Evolutionary conservation across 208 protist genomes (phyloP).

Genomic region (Leishmania major): DNA sequence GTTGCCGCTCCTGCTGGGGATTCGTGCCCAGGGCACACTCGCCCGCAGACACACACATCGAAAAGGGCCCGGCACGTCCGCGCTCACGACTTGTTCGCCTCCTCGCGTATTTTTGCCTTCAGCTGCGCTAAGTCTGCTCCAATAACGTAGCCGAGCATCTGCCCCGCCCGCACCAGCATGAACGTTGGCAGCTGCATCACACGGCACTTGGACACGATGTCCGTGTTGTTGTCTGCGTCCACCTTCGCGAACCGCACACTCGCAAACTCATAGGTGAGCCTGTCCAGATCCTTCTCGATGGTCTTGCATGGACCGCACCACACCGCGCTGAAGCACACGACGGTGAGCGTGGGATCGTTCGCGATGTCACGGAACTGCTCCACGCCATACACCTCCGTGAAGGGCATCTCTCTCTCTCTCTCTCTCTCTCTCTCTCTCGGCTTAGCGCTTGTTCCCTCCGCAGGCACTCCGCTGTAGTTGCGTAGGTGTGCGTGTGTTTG

Average conservation of each 20-base stretch:
- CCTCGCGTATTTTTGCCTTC: constrained; percentile 66
- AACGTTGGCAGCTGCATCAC: constrained; percentile 82
- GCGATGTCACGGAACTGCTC: constrained; percentile 77
- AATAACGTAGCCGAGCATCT: constrained; percentile 76
- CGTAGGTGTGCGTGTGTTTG: constrained; percentile 1
- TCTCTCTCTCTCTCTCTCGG: constrained; percentile 1
- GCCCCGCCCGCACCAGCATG: constrained; percentile 63
- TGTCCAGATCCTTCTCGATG: constrained; percentile 77
- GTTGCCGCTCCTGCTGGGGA: not conserved
- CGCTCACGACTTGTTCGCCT: constrained; percentile 24
- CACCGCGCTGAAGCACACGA: constrained; percentile 79
- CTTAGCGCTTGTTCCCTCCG: not conserved
- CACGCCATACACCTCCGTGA: constrained; percentile 74
- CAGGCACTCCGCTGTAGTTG: not conserved
- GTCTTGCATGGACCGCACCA: constrained; percentile 86
- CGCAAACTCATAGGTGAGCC: constrained; percentile 76
- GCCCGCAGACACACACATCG: not conserved
- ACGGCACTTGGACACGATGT: constrained; percentile 79
- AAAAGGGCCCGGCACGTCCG: not conserved
- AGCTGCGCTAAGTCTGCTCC: constrained; percentile 66
- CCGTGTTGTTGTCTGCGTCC: constrained; percentile 80
- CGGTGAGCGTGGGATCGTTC: constrained; percentile 53
- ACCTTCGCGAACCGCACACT: constrained; percentile 75
- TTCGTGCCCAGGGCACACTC: not conserved
- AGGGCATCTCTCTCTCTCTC: constrained; percentile 40